phyloP scores from a whole-genome alignment of 768 basidiomycete species.

The Basidioascus undulatus region DNA sequence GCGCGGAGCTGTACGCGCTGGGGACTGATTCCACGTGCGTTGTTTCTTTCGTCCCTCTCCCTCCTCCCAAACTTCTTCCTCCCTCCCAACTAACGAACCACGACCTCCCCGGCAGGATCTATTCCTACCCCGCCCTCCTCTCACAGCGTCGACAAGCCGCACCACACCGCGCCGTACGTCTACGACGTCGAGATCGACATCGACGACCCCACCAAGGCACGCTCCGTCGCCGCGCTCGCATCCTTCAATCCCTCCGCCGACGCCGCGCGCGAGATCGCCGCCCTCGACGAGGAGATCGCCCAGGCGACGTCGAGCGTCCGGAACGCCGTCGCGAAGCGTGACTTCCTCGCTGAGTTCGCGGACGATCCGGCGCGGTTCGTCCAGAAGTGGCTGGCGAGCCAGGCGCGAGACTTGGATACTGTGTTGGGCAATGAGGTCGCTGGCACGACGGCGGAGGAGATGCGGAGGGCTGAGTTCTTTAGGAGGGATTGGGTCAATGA shows the following conservation, averaged over 20 bases:
- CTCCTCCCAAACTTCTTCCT: not conserved
- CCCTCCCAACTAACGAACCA: no score
- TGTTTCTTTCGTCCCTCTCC: not conserved
- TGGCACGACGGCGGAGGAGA: conserved; percentile 58
- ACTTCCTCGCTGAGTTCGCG: conserved; percentile 63
- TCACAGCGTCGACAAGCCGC: conserved; percentile 27
- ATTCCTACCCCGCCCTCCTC: no score
- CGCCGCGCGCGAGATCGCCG: conserved; percentile 36
- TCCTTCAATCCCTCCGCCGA: conserved; percentile 49
- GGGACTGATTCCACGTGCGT: no score
- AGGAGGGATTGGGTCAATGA: conserved; percentile 82
- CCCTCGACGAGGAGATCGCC: conserved; percentile 83
- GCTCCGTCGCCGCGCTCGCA: conserved; percentile 43
- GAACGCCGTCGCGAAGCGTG: conserved; percentile 62
- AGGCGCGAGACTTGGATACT: conserved; percentile 71
- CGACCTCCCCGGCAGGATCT: no score
- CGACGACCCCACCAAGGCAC: conserved; percentile 52
- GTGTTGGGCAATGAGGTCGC: conserved; percentile 56
- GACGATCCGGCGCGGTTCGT: conserved; percentile 56
- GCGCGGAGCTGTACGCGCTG: no score
- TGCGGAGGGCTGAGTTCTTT: conserved; percentile 76
- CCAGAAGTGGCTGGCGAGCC: conserved; percentile 73
- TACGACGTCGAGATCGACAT: conserved; percentile 76
- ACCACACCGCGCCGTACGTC: conserved; percentile 32
- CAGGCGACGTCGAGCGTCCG: conserved; percentile 60